Evolutionary conservation across 1,139 yeast species (phyloP).

Genomic region (Kazachstania sp.): DNA sequence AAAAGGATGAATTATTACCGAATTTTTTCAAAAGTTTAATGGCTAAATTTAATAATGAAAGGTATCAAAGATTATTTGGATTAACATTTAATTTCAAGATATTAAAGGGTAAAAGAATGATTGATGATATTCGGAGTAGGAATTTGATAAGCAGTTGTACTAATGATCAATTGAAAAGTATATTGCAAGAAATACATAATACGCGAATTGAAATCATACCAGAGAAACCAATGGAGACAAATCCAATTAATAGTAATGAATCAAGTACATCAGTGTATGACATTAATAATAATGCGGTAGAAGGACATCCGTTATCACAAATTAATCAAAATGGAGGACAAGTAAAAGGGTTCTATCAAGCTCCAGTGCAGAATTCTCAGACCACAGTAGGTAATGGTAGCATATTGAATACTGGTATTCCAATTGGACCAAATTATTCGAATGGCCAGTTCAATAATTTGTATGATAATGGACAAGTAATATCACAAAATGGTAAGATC

Average conservation of each 20-base stretch:
- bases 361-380: background rate
- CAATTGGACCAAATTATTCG: too few relatives aligned
- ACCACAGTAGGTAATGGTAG: background rate
- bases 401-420: too few relatives aligned
- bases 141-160: conserved; percentile 11
- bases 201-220: conserved; percentile 2
- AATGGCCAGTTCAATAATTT: too few relatives aligned
- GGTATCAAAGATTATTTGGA: conserved; percentile 14
- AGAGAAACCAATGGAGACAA: background rate
- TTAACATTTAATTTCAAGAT: conserved; percentile 15
- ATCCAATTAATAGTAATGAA: background rate
- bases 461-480: background rate
- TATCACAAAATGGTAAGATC: too few relatives aligned
- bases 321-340: background rate
- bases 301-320: background rate
- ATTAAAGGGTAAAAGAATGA: conserved; percentile 7
- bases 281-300: background rate
- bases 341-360: background rate
- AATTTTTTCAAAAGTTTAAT: conserved; percentile 10
- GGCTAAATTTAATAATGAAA: conserved; percentile 11
- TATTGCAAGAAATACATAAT: conserved; percentile 1
- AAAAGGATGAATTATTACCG: conserved; percentile 18
- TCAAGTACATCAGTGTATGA: background rate
- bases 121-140: conserved; percentile 12
- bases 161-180: conserved; percentile 8